Conservation (phyloP, 2,329 filamentous ascomycete species). For the Nemania sp. region DNA sequence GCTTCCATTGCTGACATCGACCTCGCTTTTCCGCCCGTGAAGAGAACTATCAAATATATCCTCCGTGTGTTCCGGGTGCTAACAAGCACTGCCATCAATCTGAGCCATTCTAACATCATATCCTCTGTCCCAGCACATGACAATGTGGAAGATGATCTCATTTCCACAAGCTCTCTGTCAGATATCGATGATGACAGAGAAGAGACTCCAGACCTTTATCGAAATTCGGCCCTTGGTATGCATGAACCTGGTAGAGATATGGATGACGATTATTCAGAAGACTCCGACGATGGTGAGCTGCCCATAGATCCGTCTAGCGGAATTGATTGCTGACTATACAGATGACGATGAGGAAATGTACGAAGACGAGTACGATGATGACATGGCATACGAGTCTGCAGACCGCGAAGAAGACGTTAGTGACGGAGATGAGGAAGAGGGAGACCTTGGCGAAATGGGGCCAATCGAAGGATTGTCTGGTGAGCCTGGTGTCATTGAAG, state of each 20-base stretch:
- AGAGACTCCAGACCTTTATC: conserved; percentile 95
- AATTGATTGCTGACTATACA: conserved; percentile 30
- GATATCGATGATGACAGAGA: conserved; percentile 85
- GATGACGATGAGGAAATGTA: conserved; percentile 91
- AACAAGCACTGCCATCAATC: conserved; percentile 80
- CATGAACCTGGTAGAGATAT: conserved; percentile 72
- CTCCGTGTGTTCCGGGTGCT: conserved; percentile 85
- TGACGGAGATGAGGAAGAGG: conserved; percentile 87
- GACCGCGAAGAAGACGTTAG: conserved; percentile 87
- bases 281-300: conserved; percentile 62
- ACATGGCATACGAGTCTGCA: conserved; percentile 81
- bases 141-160: conserved; percentile 81
- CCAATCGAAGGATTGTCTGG: conserved; percentile 76
- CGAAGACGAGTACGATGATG: conserved; percentile 85
- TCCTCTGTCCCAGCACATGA: conserved; percentile 67
- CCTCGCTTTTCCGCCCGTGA: conserved; percentile 89
- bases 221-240: conserved; percentile 94
- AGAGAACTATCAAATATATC: conserved; percentile 95
- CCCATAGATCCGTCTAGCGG: background rate
- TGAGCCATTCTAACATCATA: conserved; percentile 81
- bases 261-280: conserved; percentile 80
- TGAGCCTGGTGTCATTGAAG: conserved; percentile 65
- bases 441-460: conserved; percentile 74
- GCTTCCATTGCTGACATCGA: conserved; percentile 94
- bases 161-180: conserved; percentile 84